Percentiles rank a stretch among this genome's conserved stretches.
Evolutionary conservation across 2,329 filamentous ascomycete species (phyloP).

Genomic region (Cladophialophora bantiana): DNA sequence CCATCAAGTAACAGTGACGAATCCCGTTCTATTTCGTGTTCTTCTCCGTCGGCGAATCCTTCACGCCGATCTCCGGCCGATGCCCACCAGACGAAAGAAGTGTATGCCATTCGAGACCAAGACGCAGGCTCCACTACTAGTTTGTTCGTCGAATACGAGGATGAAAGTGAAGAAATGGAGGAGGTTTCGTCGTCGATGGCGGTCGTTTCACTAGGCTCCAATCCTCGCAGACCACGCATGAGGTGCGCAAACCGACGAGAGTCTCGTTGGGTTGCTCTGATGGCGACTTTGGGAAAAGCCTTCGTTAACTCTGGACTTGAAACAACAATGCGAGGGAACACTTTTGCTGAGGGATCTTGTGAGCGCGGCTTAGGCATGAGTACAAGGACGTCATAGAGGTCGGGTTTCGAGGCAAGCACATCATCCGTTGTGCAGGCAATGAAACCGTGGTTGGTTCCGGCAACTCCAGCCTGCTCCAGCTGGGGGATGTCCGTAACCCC

Average conservation of each 20-base stretch:
- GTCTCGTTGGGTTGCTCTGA: constrained; percentile 91
- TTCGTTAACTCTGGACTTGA: constrained; percentile 44
- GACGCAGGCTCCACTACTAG: constrained; percentile 63
- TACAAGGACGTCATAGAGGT: constrained; percentile 88
- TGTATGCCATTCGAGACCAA: constrained; percentile 67
- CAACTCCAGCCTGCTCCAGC: constrained; percentile 57
- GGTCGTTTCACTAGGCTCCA: constrained; percentile 34
- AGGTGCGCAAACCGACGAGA: constrained; percentile 78
- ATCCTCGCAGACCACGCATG: constrained; percentile 62
- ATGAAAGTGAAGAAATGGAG: constrained; percentile 42
- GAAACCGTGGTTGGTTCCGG: constrained; percentile 69
- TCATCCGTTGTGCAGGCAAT: constrained; percentile 95
- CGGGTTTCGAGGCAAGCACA: constrained; percentile 83
- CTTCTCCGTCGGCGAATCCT: constrained; percentile 61
- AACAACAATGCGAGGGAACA: constrained; percentile 78
- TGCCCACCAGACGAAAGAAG: constrained; percentile 72
- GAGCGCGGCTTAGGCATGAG: constrained; percentile 72
- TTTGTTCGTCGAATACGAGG: constrained; percentile 51
- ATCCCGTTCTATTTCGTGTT: constrained; percentile 56
- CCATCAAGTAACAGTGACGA: constrained; percentile 49
- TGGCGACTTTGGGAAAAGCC: constrained; percentile 62
- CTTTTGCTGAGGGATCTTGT: constrained; percentile 61
- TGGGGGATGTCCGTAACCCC: constrained; percentile 91
- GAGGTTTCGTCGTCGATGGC: constrained; percentile 48
- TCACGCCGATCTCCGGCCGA: constrained; percentile 67